Base-by-base conservation (phyloP, 2,329 filamentous ascomycete genomes). In the Verticillium klebahnii region DNA sequence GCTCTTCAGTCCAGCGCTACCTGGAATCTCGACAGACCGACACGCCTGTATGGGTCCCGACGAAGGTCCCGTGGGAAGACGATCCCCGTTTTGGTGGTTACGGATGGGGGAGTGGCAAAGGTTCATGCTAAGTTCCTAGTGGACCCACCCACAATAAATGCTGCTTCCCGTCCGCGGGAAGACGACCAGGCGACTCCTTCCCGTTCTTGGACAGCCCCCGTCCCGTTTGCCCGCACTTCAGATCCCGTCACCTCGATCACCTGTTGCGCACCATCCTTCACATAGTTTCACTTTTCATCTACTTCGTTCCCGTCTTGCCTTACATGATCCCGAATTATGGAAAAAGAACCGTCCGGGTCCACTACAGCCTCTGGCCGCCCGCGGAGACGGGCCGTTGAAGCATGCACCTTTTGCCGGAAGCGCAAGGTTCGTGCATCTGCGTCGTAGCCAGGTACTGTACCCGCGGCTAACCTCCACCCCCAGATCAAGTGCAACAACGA, bases 401-500 rank as follows among this genome's bases (percentile, higher is more conserved):
- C 72, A 3, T 73, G 72, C 56, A 64, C 65, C 3, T 73, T 73
- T 57, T 73, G 71, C 54, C 71, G 72, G 31, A 63, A 64, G 57
- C 65, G 72, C 63, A 73, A 73, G 66, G 71, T 71, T 52, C 63
- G 68, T 29, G 29, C 29, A 29, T 29, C 29, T 29, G 29, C 29
- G 29, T 29, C 29, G 29, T 29, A 29, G 29, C 29, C 29, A 29
- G 5, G 40, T 32, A 11, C 7, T 12, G 40, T 23, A 50, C n/a
- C 40, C 40, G 40, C 40, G n/a, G 40, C 40, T 50, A 25, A 50
- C n/a, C n/a, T 50, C 40, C 9, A 3, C 19, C 11, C 23, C n/a
- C 37, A 83, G 80, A 77, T 83, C 70, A 82, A 80, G 66, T 83
- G 81, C 67, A 80, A 79, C 62, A 74, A 75, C 25, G 77, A 78